A percentile compares a stretch with the other conserved stretches of the same genome.
Conservation (phyloP, 345 rosid species). For the Boechera divaricarpa region DNA sequence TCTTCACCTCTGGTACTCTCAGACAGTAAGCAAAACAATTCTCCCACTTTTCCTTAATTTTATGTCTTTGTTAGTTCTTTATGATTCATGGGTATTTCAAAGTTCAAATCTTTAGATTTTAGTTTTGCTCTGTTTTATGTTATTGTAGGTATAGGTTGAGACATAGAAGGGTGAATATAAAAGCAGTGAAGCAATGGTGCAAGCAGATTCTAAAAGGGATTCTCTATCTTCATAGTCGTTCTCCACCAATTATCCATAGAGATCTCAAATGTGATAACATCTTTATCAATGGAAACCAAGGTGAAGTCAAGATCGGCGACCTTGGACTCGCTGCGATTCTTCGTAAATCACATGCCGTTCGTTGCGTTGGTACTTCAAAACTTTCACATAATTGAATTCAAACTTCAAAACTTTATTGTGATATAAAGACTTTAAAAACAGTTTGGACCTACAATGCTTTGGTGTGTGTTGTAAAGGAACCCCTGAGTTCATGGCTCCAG, state of each 20-base stretch:
- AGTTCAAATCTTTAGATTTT: slow-evolving; percentile 1
- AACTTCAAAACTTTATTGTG: slow-evolving; percentile 28
- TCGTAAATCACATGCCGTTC: slow-evolving; percentile 86
- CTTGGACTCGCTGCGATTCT: slow-evolving; percentile 97
- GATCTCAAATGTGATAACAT: slow-evolving; percentile 99
- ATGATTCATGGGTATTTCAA: slow-evolving; percentile 15
- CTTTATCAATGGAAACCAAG: slow-evolving; percentile 96
- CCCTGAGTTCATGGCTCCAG: slow-evolving; percentile 99
- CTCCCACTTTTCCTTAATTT: no score
- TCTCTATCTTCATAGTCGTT: slow-evolving; percentile 80
- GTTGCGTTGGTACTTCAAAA: slow-evolving; percentile 76
- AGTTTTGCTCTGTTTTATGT: background rate
- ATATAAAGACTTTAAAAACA: background rate
- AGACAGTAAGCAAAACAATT: slow-evolving; percentile 59
- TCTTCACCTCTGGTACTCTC: slow-evolving; percentile 96
- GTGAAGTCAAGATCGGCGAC: slow-evolving; percentile 98
- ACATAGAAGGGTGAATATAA: slow-evolving; percentile 84
- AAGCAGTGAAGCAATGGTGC: slow-evolving; percentile 98
- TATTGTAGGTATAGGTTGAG: slow-evolving; percentile 72
- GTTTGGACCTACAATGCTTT: slow-evolving; percentile 23
- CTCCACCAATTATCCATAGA: slow-evolving; percentile 94
- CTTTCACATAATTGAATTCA: background rate
- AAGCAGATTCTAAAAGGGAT: slow-evolving; percentile 87
- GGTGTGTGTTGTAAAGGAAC: slow-evolving; percentile 63
- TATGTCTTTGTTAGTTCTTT: background rate